Percentiles rank a stretch among this genome's conserved stretches.
Conservation (phyloP, 768 basidiomycete genomes). For the Boletus subparvulus region DNA sequence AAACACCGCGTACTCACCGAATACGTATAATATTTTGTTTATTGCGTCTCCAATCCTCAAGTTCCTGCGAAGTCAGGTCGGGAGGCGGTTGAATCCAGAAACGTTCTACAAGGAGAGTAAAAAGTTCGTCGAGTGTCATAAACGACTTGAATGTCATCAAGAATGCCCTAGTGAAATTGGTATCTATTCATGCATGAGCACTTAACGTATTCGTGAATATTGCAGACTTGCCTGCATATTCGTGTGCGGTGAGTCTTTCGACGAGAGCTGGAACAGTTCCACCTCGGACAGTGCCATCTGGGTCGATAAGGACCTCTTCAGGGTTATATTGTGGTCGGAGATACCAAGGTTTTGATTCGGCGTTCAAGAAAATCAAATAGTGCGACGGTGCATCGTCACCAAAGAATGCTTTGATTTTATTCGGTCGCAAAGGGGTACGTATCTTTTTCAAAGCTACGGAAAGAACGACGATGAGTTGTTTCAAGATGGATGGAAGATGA, state of each 20-base stretch:
- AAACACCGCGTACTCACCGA: slow-evolving; percentile 40
- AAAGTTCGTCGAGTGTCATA: slow-evolving; percentile 53
- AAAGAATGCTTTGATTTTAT: slow-evolving; percentile 51
- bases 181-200: slow-evolving; percentile 38
- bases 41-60: slow-evolving; percentile 52
- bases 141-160: slow-evolving; percentile 72
- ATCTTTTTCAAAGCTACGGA: slow-evolving; percentile 13
- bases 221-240: slow-evolving; percentile 48
- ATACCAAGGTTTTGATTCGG: slow-evolving; percentile 56
- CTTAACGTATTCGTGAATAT: background rate
- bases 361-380: slow-evolving; percentile 40
- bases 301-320: slow-evolving; percentile 59
- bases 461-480: background rate
- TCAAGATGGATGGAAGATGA: background rate
- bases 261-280: slow-evolving; percentile 62
- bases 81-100: slow-evolving; percentile 57
- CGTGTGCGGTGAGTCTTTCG: slow-evolving; percentile 65
- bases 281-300: slow-evolving; percentile 60
- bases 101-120: slow-evolving; percentile 52
- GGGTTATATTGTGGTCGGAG: slow-evolving; percentile 55
- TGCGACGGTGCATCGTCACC: slow-evolving; percentile 50
- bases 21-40: slow-evolving; percentile 61
- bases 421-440: slow-evolving; percentile 21
- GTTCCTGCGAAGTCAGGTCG: slow-evolving; percentile 41
- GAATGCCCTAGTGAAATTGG: slow-evolving; percentile 59